Base-by-base conservation (phyloP, 1,284 basidiomycete species). In the Sphaerobolus stellatus region DNA sequence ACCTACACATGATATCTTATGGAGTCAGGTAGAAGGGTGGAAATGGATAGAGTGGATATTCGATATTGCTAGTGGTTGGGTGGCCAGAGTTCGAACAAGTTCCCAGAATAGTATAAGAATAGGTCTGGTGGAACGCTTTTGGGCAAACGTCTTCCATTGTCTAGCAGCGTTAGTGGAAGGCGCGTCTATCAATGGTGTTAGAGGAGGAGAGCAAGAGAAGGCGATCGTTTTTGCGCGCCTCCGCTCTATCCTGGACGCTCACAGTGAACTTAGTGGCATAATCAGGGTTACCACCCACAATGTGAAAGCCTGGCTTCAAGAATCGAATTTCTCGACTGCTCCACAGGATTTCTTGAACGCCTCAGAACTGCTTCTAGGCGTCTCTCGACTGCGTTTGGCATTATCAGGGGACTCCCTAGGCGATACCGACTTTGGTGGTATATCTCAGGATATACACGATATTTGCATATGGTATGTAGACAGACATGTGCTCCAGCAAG, bases 1-100 rank as follows among this genome's bases (percentile, higher is more conserved):
- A 6, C 92, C 91, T 0, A 78, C 78, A 16, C 94, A 98, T 68
- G 92, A 93, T 56, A 84, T 98, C 45, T 75, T 90, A 3, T 98
- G 94, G 95, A 92, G 86, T 52, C 92, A 94, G 64, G 76, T 95
- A 5, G 71, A 74, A 14, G 84, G 82, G 2, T 88, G 88, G 80
- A 82, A 79, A 0, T 96, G 92, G 92, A 76, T 71, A 13, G 75
- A 78, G 1, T 84, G 90, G 44, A 68, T 86, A 1, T 61, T 81
- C 9, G 60, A 64, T 2, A 57, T 61, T 3, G n/a, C n/a, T n/a
- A n/a, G n/a, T n/a, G n/a, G n/a, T n/a, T n/a, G n/a, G n/a, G n/a
- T n/a, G n/a, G n/a, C n/a, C n/a, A n/a, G n/a, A n/a, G 56, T 60
- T 27, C 44, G 50, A 13, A 57, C 59, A 22, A 36, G 64, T 14